A percentile compares a stretch with the other conserved stretches of the same genome.
These are phyloP conservation scores for Acer saccharum DNA, from an alignment of 345 rosid genomes.

Conservation along the genomic window DNA sequence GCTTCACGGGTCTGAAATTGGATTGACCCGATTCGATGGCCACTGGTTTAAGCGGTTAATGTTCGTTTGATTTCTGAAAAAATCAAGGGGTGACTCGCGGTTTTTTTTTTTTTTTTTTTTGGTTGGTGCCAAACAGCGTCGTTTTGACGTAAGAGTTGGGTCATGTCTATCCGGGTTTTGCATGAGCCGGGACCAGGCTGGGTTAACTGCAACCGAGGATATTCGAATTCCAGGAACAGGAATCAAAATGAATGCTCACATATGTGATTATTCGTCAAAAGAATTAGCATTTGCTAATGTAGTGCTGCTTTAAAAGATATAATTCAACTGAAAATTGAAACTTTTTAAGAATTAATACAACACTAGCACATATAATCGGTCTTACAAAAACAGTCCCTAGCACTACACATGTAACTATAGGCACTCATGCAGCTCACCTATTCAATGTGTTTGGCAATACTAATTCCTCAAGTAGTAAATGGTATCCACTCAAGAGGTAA, in stretches of 20 bases:
- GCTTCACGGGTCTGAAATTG: no score
- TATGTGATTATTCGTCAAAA: no score
- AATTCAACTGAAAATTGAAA: no score
- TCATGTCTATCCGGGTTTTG: no score
- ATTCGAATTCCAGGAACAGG: not conserved
- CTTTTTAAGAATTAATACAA: not conserved
- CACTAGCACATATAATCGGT: not conserved
- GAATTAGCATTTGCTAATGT: not conserved
- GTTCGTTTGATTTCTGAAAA: not conserved
- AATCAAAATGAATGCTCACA: no score
- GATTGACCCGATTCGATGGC: not conserved
- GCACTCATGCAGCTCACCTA: not conserved
- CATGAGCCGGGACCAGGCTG: not conserved
- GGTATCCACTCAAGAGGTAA: not conserved
- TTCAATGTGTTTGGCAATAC: not conserved
- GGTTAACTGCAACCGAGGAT: not conserved
- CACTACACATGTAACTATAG: not conserved
- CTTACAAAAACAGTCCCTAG: not conserved
- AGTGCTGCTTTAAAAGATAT: no score
- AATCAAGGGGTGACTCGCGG: not conserved
- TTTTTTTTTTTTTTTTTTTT: not conserved
- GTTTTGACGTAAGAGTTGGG: not conserved
- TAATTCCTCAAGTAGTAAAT: constrained; percentile 4
- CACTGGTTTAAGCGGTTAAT: not conserved
- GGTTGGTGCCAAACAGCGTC: not conserved